A percentile compares a stretch with the other conserved stretches of the same genome.
These are phyloP conservation scores for Colletotrichum sidae DNA, from an alignment of 2,329 filamentous ascomycete genomes.

Conservation along the genomic window DNA sequence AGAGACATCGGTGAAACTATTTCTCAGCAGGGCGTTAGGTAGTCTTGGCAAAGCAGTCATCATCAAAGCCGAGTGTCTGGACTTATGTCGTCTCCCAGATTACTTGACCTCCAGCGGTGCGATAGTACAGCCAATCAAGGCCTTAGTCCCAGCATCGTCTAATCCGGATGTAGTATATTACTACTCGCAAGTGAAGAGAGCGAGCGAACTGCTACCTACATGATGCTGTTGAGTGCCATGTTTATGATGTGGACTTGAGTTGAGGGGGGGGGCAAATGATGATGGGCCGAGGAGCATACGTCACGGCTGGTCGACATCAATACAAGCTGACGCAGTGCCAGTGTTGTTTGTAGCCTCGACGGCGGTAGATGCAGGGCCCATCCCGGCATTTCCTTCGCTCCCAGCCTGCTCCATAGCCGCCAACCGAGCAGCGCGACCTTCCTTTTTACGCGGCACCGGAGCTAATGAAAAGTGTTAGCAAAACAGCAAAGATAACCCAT, in stretches of 20 bases:
- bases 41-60: background rate
- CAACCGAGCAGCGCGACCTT: constrained; percentile 64
- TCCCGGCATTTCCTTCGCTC: constrained; percentile 9
- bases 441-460: constrained; percentile 65
- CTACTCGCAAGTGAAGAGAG: background rate
- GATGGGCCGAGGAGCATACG: background rate
- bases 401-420: constrained; percentile 54
- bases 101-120: too few relatives aligned
- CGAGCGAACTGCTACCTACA: too few relatives aligned
- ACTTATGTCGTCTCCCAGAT: background rate
- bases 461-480: constrained; percentile 47
- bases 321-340: background rate
- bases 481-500: background rate
- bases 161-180: background rate
- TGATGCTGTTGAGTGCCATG: too few relatives aligned
- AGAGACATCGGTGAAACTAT: constrained; percentile 35
- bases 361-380: constrained; percentile 1
- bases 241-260: too few relatives aligned
- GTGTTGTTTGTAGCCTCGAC: background rate
- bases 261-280: background rate
- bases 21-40: constrained; percentile 18
- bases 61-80: background rate
- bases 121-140: too few relatives aligned
- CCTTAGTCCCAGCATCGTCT: background rate
- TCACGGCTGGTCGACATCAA: background rate